Base-by-base conservation (phyloP, 1,139 yeast genomes). In the Zygosaccharomyces sapae region DNA sequence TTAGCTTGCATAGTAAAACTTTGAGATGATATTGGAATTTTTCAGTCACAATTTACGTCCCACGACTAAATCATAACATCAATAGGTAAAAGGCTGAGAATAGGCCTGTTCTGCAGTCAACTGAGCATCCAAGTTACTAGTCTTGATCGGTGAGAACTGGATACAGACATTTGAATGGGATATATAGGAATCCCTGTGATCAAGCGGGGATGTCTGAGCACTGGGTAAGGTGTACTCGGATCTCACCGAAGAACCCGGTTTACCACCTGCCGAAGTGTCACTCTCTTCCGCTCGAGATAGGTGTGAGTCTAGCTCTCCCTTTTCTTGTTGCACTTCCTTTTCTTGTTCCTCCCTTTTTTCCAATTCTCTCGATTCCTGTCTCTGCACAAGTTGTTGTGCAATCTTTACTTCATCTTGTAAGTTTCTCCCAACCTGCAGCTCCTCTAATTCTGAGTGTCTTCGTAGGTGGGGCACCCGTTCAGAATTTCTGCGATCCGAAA, bases 31-130 rank as follows among this genome's bases (percentile, higher is more conserved):
- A 22, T 39, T 24, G 33, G 38, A 34, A 27, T 42, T 30, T 29
- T 36, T 34, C 45, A 34, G 35, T 42, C 40, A 25, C 33, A 27
- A 35, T 2, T 30, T 34, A 29, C 39, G 40, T 34, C 38, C 7
- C 38, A 25, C 7, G n/a, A 20, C 45, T 24, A 16, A 35, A 27
- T 7, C n/a, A 18, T 24, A 13, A 7, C 24, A 16, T 41, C 18
- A 46, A 27, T 49, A 49, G 33, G 44, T 47, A 37, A 62, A 62
- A 3, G 66, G 66, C 50, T 62, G 65, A 5, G 66, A 59, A 40
- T 59, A 60, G n/a, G 61, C 65, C 44, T 59, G 58, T 41, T 56
- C 61, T 10, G 56, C 55, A 25, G 55, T 58, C 10, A 61, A 47
- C 35, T 57, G 57, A 1, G 57, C 56, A 13, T 50, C 53, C 7